These are phyloP conservation scores for Trametes coccinea DNA, from an alignment of 768 basidiomycete species.

Conservation along the genomic window DNA sequence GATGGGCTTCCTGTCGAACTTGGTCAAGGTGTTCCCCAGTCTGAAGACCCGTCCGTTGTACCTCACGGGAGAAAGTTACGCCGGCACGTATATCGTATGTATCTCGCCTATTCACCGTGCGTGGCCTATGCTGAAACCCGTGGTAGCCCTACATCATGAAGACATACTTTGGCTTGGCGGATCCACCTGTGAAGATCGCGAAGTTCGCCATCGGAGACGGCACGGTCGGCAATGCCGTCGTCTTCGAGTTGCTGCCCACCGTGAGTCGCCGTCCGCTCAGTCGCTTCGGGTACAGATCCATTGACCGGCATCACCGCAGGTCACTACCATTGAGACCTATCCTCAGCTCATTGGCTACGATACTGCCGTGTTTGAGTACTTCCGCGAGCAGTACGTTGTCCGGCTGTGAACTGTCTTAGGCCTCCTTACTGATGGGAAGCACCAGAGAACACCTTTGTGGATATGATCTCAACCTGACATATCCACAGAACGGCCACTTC, in stretches of 20 bases:
- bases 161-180: slow-evolving; percentile 59
- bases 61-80: slow-evolving; percentile 74
- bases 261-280: slow-evolving; percentile 36
- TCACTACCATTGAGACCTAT: slow-evolving; percentile 64
- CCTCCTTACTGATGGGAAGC: background rate
- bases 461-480: slow-evolving; percentile 65
- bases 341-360: slow-evolving; percentile 77
- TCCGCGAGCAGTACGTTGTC: slow-evolving; percentile 59
- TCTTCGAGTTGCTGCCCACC: slow-evolving; percentile 54
- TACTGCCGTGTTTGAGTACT: slow-evolving; percentile 61
- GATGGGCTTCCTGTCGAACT: slow-evolving; percentile 72
- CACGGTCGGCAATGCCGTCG: slow-evolving; percentile 49
- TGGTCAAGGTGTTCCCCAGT: slow-evolving; percentile 73
- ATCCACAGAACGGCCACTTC: slow-evolving; percentile 59
- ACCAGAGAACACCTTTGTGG: slow-evolving; percentile 60
- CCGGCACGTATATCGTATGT: slow-evolving; percentile 65
- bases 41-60: slow-evolving; percentile 65
- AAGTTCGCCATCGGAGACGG: slow-evolving; percentile 75
- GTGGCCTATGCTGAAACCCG: too few species aligned
- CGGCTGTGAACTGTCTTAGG: too few species aligned
- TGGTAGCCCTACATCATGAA: slow-evolving; percentile 73
- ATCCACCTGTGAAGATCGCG: slow-evolving; percentile 66
- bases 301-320: slow-evolving; percentile 32
- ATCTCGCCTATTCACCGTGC: background rate
- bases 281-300: background rate